Evolutionary conservation across 345 rosid genomes (phyloP).

Genomic region (Salix udensis): DNA sequence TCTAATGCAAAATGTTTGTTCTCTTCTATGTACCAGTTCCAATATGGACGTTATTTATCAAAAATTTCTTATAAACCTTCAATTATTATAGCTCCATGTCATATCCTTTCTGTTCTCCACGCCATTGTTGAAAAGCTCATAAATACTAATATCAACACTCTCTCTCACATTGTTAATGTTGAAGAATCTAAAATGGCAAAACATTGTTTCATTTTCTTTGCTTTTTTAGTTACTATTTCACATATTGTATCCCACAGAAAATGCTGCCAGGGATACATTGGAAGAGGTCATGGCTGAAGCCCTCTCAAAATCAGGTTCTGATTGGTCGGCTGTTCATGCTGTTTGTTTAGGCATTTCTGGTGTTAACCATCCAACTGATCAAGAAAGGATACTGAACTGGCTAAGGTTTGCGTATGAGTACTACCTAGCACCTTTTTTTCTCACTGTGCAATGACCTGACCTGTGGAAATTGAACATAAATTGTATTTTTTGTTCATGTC

Average conservation of each 20-base stretch:
- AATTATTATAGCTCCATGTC: not conserved
- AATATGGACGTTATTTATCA: not conserved
- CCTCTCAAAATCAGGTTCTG: conserved; percentile 60
- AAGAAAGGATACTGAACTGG: conserved; percentile 69
- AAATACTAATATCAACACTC: not conserved
- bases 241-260: conserved; percentile 41
- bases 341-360: conserved; percentile 95
- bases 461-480: not conserved
- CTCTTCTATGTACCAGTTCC: not conserved
- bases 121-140: not conserved
- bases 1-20: not conserved
- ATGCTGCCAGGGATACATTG: conserved; percentile 73
- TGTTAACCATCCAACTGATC: conserved; percentile 91
- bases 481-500: not conserved
- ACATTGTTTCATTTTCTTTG: not conserved
- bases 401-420: conserved; percentile 51
- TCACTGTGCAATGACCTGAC: not conserved
- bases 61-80: not conserved
- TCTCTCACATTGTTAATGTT: not conserved
- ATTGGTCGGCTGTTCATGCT: conserved; percentile 62
- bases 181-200: not conserved
- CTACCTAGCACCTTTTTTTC: not conserved
- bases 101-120: not conserved
- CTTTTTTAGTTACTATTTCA: conserved; percentile 3
- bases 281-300: conserved; percentile 84